phyloP scores from a whole-genome alignment of 768 basidiomycete species.

The Zangia roseola region DNA sequence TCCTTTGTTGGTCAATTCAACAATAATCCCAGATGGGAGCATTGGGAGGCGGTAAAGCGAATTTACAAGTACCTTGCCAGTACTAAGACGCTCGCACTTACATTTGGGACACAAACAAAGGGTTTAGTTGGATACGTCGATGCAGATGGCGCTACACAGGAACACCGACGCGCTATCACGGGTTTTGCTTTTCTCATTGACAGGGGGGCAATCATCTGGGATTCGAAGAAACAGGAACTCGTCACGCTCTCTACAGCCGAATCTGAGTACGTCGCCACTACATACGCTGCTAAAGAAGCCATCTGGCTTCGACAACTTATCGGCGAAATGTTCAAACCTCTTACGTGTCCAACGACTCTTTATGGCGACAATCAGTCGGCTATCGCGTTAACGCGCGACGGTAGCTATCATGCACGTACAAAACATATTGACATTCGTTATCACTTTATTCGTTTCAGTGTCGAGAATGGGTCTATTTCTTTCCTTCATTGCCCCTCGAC shows the following conservation, averaged over 20 bases:
- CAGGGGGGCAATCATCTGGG: constrained; percentile 1
- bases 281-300: not conserved
- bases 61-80: constrained; percentile 15
- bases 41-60: not conserved
- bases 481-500: not conserved
- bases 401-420: not conserved
- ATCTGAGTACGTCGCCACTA: not conserved
- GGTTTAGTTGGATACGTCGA: not conserved
- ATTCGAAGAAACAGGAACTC: constrained; percentile 4
- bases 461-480: not conserved
- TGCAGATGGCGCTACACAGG: constrained; percentile 1
- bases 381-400: not conserved
- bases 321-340: not conserved
- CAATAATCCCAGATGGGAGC: not conserved
- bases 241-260: not conserved
- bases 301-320: too few relatives aligned
- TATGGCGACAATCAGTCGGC: not conserved
- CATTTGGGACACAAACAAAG: not conserved
- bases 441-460: not conserved
- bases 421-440: not conserved
- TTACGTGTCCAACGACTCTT: not conserved
- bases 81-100: not conserved
- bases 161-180: not conserved
- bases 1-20: not conserved
- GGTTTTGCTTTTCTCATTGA: constrained; percentile 3